Base-by-base conservation (phyloP, 805 yeast species). In the Starmera pachycereana region DNA sequence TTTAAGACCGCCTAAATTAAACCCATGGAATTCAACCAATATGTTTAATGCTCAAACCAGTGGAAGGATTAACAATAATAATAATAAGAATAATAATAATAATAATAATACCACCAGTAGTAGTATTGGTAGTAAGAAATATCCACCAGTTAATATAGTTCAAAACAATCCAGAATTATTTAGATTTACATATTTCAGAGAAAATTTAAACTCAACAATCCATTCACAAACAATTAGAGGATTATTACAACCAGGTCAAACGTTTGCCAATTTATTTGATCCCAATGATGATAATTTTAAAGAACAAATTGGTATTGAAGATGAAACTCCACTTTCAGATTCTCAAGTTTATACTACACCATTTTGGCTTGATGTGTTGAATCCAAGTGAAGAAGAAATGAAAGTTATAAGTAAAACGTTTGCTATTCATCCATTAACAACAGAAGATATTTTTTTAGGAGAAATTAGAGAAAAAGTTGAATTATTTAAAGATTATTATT, bases 361-460 rank as follows among this genome's bases (percentile, higher is more conserved):
- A 13, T 88, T 90, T 68, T 90, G 98, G 98, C 68, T 90, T 10
- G 97, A 90, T 59, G 83, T 90, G 11, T 64, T 85, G 42, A 82
- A 86, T 53, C 98, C 98, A 10, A 84, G 95, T 0, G 97, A 92
- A 54, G 97, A 88, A 49, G 98, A 90, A 59, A 86, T 92, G 95
- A 88, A 90, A 53, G 92, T 82, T 0, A 51, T 90, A 12, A 76
- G 94, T 25, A 87, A 87, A 52, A 78, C 97, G 0, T 90, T 90
- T 63, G 95, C 95, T 1, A 86, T 90, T 41, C 98, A 90, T 60
- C 98, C 98, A 0, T 71, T 90, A 51, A 90, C 98, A 1, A 85
- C 97, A 0, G 98, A 90, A 57, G 98, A 90, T 62, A 89, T 90
- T 37, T 82, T 84, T 44, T 62, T 89, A 28, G 96, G 96, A 2